Evolutionary conservation across 2,329 filamentous ascomycete genomes (phyloP).

Genomic region (Neonectria coccinea): DNA sequence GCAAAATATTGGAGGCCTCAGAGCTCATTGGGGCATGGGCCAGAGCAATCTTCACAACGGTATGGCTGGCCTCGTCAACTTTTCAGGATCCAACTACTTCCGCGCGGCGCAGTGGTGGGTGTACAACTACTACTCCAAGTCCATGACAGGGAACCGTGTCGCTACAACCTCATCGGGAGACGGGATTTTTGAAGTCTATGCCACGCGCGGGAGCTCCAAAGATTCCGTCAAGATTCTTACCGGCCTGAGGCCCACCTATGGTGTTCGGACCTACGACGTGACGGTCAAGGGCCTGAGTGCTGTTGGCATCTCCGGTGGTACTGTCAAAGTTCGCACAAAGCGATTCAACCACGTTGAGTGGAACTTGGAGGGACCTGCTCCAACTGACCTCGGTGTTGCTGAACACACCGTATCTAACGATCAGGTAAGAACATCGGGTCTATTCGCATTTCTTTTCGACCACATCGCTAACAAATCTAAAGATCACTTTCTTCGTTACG

Average conservation of each 20-base stretch:
- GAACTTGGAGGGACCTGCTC: constrained; percentile 1
- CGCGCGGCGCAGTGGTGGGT: constrained; percentile 25
- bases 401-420: background rate
- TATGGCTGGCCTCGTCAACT: constrained; percentile 16
- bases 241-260: background rate
- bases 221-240: constrained; percentile 14
- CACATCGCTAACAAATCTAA: background rate
- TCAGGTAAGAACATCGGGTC: background rate
- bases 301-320: constrained; percentile 1
- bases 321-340: constrained; percentile 4
- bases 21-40: constrained; percentile 16
- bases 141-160: constrained; percentile 21
- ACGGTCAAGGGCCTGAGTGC: background rate
- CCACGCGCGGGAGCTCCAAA: constrained; percentile 4
- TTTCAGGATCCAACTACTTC: constrained; percentile 18
- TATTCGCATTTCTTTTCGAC: background rate
- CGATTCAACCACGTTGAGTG: constrained; percentile 11
- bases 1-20: background rate
- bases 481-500: constrained; percentile 10
- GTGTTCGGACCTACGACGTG: constrained; percentile 14
- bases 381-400: constrained; percentile 3
- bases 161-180: constrained; percentile 10
- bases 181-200: constrained; percentile 15
- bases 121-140: constrained; percentile 27
- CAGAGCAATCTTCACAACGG: constrained; percentile 10